These are phyloP conservation scores for Oryza coarctata DNA, from an alignment of 176 grass and related monocot genomes.

Conservation along the genomic window DNA sequence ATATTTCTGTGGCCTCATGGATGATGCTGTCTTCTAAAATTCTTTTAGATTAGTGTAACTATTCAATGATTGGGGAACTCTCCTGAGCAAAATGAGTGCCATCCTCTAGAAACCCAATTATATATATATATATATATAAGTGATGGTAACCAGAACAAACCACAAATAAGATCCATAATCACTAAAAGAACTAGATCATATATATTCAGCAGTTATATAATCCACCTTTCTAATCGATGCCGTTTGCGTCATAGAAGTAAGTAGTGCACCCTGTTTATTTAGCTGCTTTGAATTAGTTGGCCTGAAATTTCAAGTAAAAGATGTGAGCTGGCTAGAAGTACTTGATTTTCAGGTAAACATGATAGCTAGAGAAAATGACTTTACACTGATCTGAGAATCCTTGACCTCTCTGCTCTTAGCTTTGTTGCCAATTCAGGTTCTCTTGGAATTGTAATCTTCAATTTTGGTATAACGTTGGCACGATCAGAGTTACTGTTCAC, in stretches of 20 bases:
- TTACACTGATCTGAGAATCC: constrained; percentile 61
- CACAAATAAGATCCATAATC: constrained; percentile 12
- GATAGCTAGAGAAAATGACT: constrained; percentile 35
- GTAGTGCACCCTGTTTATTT: constrained; percentile 28
- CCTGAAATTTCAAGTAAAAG: constrained; percentile 47
- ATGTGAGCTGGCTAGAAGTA: constrained; percentile 25
- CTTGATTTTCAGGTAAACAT: constrained; percentile 5
- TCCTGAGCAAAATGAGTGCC: neutral
- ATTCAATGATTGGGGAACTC: neutral
- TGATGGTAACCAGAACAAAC: neutral
- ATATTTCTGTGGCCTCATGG: neutral
- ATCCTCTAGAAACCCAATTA: neutral
- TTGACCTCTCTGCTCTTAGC: constrained; percentile 72
- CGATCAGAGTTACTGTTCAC: constrained; percentile 19
- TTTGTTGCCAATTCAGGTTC: constrained; percentile 75
- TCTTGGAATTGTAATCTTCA: constrained; percentile 72
- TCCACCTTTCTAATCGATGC: constrained; percentile 52
- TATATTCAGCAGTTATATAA: neutral
- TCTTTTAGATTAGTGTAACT: neutral
- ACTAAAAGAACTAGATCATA: neutral
- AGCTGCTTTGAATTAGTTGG: constrained; percentile 44
- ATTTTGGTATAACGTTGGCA: constrained; percentile 31
- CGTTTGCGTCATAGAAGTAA: constrained; percentile 15
- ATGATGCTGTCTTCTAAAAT: neutral
- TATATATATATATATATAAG: too few relatives aligned